Percentiles rank a stretch among this genome's conserved stretches.
Evolutionary conservation across 2,329 filamentous ascomycete genomes (phyloP).

Genomic region (Cercospora sp.): DNA sequence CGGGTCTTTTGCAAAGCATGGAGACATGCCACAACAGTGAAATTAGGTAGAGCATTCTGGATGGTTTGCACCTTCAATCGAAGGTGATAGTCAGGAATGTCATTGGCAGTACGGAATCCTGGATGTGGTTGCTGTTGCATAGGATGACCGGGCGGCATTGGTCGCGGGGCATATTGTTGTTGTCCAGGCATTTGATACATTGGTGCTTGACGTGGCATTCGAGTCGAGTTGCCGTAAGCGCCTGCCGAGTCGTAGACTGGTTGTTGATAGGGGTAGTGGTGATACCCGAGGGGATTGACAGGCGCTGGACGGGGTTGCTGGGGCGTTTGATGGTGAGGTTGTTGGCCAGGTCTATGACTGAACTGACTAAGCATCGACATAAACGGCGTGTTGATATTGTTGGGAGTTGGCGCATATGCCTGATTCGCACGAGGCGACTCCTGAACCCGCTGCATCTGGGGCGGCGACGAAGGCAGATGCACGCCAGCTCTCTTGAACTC

Average conservation of each 20-base stretch:
- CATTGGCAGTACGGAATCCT: slow-evolving; percentile 40
- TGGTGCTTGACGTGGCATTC: slow-evolving; percentile 25
- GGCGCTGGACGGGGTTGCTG: not conserved
- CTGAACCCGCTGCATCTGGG: slow-evolving; percentile 23
- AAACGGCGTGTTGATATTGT: slow-evolving; percentile 14
- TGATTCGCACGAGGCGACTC: slow-evolving; percentile 32
- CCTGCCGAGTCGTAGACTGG: slow-evolving; percentile 46
- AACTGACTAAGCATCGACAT: slow-evolving; percentile 18
- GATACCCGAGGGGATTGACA: slow-evolving; percentile 10
- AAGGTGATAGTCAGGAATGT: slow-evolving; percentile 54
- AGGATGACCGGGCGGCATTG: not conserved
- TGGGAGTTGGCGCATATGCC: not conserved
- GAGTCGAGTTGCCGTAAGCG: slow-evolving; percentile 40
- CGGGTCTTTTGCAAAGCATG: slow-evolving; percentile 53
- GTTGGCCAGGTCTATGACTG: slow-evolving; percentile 9
- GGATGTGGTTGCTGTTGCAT: slow-evolving; percentile 1
- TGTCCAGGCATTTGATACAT: slow-evolving; percentile 17
- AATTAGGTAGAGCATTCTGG: slow-evolving; percentile 46
- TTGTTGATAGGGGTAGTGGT: slow-evolving; percentile 1
- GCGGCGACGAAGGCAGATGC: slow-evolving; percentile 38
- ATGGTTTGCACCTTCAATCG: slow-evolving; percentile 57
- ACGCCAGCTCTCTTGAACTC: slow-evolving; percentile 53
- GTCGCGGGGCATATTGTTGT: not conserved
- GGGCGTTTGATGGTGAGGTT: not conserved
- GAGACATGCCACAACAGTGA: slow-evolving; percentile 51